These are phyloP conservation scores for Candida krabiensis DNA, from an alignment of 805 yeast genomes.

Conservation along the genomic window DNA sequence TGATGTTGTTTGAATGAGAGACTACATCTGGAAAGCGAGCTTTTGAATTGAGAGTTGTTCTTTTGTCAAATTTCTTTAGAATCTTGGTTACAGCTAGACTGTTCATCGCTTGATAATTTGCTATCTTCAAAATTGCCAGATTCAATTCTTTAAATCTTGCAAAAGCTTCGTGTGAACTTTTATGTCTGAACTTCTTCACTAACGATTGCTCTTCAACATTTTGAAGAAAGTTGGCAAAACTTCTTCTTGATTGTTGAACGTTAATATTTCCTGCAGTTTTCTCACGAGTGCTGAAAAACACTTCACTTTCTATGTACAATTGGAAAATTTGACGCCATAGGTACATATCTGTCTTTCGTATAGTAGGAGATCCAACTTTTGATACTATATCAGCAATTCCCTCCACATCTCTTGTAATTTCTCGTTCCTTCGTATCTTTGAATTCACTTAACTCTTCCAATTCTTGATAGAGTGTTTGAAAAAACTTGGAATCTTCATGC, in stretches of 20 bases:
- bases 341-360: conserved; percentile 54
- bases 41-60: conserved; percentile 55
- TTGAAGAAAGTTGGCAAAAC: conserved; percentile 41
- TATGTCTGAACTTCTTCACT: conserved; percentile 44
- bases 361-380: conserved; percentile 40
- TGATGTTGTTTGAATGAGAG: conserved; percentile 16
- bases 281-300: conserved; percentile 51
- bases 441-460: conserved; percentile 48
- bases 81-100: conserved; percentile 65
- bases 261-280: conserved; percentile 44
- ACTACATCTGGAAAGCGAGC: conserved; percentile 41
- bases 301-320: conserved; percentile 63
- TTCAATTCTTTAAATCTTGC: conserved; percentile 53
- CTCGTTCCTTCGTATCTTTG: conserved; percentile 41
- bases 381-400: conserved; percentile 40
- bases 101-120: conserved; percentile 63
- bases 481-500: conserved; percentile 59
- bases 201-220: conserved; percentile 40
- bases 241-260: conserved; percentile 44
- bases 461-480: conserved; percentile 56
- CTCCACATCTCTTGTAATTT: conserved; percentile 43
- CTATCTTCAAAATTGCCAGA: conserved; percentile 51
- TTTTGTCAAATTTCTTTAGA: conserved; percentile 74
- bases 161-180: conserved; percentile 45
- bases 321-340: conserved; percentile 71